Conservation (phyloP, 345 rosid genomes). For the Isatis tinctoria region DNA sequence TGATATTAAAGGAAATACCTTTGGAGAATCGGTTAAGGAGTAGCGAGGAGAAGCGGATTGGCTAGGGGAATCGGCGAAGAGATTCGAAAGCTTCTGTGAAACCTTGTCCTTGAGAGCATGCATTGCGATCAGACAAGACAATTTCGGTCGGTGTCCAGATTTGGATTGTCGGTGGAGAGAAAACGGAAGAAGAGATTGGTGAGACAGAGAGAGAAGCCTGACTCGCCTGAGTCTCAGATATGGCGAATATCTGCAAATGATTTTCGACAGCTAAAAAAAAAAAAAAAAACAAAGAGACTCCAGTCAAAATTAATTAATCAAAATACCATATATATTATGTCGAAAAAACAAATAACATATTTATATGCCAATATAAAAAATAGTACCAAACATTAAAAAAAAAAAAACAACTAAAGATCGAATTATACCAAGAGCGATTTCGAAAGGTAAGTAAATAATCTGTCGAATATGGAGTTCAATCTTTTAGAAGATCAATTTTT, state of each 20-base stretch:
- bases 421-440: too few species aligned
- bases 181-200: neutral
- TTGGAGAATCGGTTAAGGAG: conserved; percentile 38
- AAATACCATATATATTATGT: neutral
- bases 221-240: neutral
- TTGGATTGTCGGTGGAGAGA: conserved; percentile 7
- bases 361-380: too few species aligned
- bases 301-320: neutral
- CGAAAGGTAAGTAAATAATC: too few species aligned
- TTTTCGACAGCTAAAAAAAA: neutral
- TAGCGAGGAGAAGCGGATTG: conserved; percentile 34
- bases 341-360: too few species aligned
- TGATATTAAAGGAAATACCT: conserved; percentile 43
- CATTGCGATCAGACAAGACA: conserved; percentile 38
- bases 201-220: conserved; percentile 4
- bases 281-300: neutral
- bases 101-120: conserved; percentile 63
- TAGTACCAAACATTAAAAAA: too few species aligned
- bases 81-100: conserved; percentile 63
- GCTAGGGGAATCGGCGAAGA: conserved; percentile 52
- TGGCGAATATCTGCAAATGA: neutral
- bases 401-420: too few species aligned
- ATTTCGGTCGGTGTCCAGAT: neutral
- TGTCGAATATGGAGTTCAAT: too few species aligned
- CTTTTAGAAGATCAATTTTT: too few species aligned